Evolutionary conservation across 2,329 filamentous ascomycete species (phyloP), one percentile per base, ranked within the genome.

Genomic region (Pleoardoris graminearum): DNA sequence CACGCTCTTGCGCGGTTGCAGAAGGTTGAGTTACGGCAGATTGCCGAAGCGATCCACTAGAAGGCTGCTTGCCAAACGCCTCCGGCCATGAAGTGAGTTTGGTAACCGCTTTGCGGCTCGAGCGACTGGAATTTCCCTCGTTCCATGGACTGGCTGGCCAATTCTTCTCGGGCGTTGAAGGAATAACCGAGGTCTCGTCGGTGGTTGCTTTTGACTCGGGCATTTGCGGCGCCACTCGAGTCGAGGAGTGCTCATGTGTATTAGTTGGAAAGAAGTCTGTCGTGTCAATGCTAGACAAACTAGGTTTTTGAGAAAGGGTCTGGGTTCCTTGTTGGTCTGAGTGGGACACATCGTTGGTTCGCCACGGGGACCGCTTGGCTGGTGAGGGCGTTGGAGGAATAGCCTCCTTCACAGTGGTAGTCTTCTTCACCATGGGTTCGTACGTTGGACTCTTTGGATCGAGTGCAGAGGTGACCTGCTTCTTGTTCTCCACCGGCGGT

Each of bases 241-340:
- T 73, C n/a, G 68, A 68, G 11, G 72, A 75, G 57, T 74, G 67
- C 55, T 75, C 72, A 27, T 75, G 70, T 8, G 73, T 70, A 41
- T 75, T 75, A 7, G 59, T 70, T 8, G 73, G 73, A 37, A 76
- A 76, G 61, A 76, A 76, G 51, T 75, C 73, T 19, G 67, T 71
- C 6, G 73, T 76, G 43, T 72, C 69, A 36, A 75, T 66, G 50
- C 72, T 75, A 4, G 73, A 74, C 22, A 73, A 52, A 53, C 73
- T 75, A 29, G 59, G 64, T 54, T 72, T 70, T 41, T 69, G 69
- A 44, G 63, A 66, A 14, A 68, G 43, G n/a, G 47, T 47, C 12
- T 51, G 59, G 12, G 53, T 45, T 32, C 57, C 56, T 23, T 59
- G 58, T 36, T 51, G 60, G 21, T 63, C 53, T 3, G 51, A 48